These are phyloP conservation scores for Lycium barbarum DNA, from an alignment of 257 asterid genomes.

Conservation along the genomic window DNA sequence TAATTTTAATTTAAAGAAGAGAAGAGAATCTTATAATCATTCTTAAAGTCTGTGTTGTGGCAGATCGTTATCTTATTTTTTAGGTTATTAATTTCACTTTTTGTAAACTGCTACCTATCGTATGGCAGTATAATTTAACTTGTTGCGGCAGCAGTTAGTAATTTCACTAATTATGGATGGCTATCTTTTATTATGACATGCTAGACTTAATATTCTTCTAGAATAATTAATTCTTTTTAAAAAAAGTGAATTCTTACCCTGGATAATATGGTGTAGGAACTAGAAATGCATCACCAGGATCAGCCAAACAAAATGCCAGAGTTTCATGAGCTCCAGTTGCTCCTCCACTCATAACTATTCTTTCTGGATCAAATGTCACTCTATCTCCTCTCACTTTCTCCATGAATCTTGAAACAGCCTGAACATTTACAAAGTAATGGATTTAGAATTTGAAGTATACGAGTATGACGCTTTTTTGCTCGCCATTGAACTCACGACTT, in stretches of 20 bases:
- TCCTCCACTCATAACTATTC: slow-evolving; percentile 42
- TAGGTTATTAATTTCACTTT: no score
- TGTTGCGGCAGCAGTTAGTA: no score
- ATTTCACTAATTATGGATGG: no score
- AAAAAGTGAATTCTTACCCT: slow-evolving; percentile 28
- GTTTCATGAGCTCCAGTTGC: slow-evolving; percentile 44
- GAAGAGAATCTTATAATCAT: background rate
- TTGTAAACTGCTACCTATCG: no score
- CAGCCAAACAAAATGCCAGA: slow-evolving; percentile 38
- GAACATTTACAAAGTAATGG: background rate
- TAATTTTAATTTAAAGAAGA: background rate
- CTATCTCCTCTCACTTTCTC: slow-evolving; percentile 41
- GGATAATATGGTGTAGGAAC: slow-evolving; percentile 46
- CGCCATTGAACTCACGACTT: background rate
- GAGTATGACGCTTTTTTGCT: fast-evolving
- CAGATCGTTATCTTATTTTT: background rate
- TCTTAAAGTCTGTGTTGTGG: background rate
- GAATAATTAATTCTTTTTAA: no score
- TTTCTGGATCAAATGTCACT: slow-evolving; percentile 39
- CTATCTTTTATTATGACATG: no score
- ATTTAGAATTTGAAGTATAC: background rate
- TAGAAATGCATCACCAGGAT: slow-evolving; percentile 43
- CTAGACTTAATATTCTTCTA: no score
- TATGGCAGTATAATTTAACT: no score
- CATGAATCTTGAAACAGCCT: slow-evolving; percentile 46